Base-by-base conservation (phyloP, 2,329 filamentous ascomycete species). In the Fusarium citri region DNA sequence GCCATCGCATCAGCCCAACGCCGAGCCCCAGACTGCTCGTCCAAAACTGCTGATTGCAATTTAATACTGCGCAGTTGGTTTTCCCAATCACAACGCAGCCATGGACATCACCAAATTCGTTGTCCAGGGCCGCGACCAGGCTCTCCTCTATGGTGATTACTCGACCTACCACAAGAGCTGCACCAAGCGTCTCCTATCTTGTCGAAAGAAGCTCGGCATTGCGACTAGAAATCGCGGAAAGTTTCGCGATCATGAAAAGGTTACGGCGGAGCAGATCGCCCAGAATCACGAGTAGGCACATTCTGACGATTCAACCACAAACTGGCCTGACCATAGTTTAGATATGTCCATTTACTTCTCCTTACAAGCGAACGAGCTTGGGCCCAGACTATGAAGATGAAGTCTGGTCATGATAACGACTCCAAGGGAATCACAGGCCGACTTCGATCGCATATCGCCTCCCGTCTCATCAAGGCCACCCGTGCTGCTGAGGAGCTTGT, bases 351-450 rank as follows among this genome's bases (percentile, higher is more conserved):
- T 72, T 85, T 98, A n/a, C 85, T 95, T 31, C 86, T 99, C 59
- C 89, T 98, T 76, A 92, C 90, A 41, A 90, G 94, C 65, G 96
- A 99, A 83, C 89, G 96, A 69, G 93, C 94, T 54, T 98, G 94
- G 93, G 95, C 96, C 40, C 91, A 97, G 80, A 95, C 94, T 61
- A 97, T 98, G 94, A 90, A 92, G 78, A 94, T 98, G 87, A 98
- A 97, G 81, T 88, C 93, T 6, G 84, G 89, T 22, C 93, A 97
- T 78, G 88, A 92, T 41, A 87, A 92, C 73, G 93, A 96, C 74
- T 89, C 91, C 65, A 92, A 93, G 79, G 91, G 90, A 50, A 92
- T 97, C 69, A 88, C 90, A 28, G 92, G 94, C 64, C 89, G 91
- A 55, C 92, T 93, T 20, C 90, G 94, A 76, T 91, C 91, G 55